These are phyloP conservation scores for Arabidopsis lyrata DNA, from an alignment of 441 rosid genomes.

Conservation along the genomic window DNA sequence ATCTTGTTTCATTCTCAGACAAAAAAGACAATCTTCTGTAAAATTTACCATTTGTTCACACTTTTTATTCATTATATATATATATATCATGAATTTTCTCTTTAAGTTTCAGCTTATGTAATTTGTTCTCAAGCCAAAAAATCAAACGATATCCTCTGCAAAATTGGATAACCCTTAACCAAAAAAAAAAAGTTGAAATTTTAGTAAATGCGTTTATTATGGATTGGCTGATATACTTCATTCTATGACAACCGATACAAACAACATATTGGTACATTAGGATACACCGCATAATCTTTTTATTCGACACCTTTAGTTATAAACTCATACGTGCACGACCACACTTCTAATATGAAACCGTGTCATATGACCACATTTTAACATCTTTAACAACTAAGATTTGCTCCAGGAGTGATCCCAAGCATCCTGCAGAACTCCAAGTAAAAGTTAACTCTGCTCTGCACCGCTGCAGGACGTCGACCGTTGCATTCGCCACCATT, in stretches of 20 bases:
- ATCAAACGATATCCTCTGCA: neutral
- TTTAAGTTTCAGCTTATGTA: neutral
- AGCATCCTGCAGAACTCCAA: constrained; percentile 50
- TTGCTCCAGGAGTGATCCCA: constrained; percentile 55
- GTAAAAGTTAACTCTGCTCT: constrained; percentile 48
- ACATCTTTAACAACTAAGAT: constrained; percentile 46
- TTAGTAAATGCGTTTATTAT: constrained; percentile 10
- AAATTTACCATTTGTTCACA: neutral
- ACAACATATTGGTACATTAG: constrained; percentile 20
- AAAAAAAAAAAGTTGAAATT: neutral
- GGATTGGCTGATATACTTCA: constrained; percentile 18
- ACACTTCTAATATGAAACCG: constrained; percentile 13
- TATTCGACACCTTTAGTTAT: constrained; percentile 17
- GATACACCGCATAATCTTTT: constrained; percentile 25
- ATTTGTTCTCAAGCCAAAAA: neutral
- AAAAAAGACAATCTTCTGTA: neutral
- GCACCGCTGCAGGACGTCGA: constrained; percentile 45
- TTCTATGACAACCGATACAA: constrained; percentile 19
- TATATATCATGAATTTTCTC: neutral
- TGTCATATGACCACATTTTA: constrained; percentile 10
- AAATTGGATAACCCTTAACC: neutral
- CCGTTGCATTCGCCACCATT: constrained; percentile 61
- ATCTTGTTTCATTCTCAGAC: neutral
- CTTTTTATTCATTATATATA: neutral
- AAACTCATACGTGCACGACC: constrained; percentile 25